Evolutionary conservation across 2,329 filamentous ascomycete species (phyloP).

Genomic region (Clathrospora elynae): DNA sequence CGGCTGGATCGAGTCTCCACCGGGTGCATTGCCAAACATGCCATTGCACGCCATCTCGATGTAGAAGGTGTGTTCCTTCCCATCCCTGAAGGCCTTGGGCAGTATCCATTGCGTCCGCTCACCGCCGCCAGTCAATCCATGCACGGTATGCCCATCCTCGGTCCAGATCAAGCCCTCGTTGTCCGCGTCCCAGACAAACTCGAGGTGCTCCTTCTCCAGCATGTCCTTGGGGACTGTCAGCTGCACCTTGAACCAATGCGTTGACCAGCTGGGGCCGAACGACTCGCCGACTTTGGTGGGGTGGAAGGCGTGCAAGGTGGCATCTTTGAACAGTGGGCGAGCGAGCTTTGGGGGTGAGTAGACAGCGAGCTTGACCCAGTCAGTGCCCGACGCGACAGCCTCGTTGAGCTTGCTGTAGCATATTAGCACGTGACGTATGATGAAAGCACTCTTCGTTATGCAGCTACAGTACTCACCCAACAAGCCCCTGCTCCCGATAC

Average conservation of each 20-base stretch:
- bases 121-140: slow-evolving; percentile 87
- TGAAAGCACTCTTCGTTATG: neutral
- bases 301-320: slow-evolving; percentile 74
- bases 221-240: slow-evolving; percentile 78
- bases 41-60: slow-evolving; percentile 98
- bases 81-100: slow-evolving; percentile 79
- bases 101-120: slow-evolving; percentile 92
- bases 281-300: slow-evolving; percentile 74
- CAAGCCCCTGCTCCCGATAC: slow-evolving; percentile 75
- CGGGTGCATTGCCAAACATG: slow-evolving; percentile 93
- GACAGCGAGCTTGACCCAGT: slow-evolving; percentile 81
- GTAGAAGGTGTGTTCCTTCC: slow-evolving; percentile 86
- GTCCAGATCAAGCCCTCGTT: slow-evolving; percentile 96
- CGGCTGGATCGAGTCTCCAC: slow-evolving; percentile 85
- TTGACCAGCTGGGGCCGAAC: slow-evolving; percentile 96
- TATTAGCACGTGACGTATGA: slow-evolving; percentile 15
- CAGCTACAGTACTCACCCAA: slow-evolving; percentile 60
- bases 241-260: slow-evolving; percentile 92
- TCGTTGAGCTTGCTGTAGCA: slow-evolving; percentile 70
- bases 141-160: slow-evolving; percentile 83
- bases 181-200: slow-evolving; percentile 94
- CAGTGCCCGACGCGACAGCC: slow-evolving; percentile 67
- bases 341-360: slow-evolving; percentile 81
- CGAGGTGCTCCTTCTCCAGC: slow-evolving; percentile 77
- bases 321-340: slow-evolving; percentile 86